phyloP scores from a whole-genome alignment of 768 basidiomycete species.

The Cyclocybe cylindracea region DNA sequence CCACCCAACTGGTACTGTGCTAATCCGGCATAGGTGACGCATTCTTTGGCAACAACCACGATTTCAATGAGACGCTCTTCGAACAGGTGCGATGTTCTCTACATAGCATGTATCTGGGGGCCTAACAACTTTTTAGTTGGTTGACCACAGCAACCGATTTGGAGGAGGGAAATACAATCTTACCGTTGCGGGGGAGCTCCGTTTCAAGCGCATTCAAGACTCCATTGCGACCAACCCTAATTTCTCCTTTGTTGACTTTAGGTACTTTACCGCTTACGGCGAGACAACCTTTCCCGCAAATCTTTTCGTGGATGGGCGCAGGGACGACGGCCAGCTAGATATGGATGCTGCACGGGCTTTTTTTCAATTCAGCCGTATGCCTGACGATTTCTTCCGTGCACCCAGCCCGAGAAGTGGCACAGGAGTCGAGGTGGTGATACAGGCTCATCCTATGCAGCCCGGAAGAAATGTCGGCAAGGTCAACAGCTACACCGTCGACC shows the following conservation, averaged over 20 bases:
- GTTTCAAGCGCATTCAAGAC: constrained; percentile 20
- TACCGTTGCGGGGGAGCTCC: constrained; percentile 19
- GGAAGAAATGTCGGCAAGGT: constrained; percentile 13
- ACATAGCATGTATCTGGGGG: not conserved
- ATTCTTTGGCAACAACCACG: constrained; percentile 20
- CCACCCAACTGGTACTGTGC: too few species aligned
- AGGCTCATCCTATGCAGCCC: constrained; percentile 13
- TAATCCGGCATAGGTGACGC: constrained; percentile 7
- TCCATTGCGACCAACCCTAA: constrained; percentile 23
- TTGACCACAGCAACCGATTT: constrained; percentile 17
- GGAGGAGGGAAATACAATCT: constrained; percentile 24
- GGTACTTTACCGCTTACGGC: constrained; percentile 19
- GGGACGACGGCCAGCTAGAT: constrained; percentile 14
- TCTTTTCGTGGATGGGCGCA: constrained; percentile 25
- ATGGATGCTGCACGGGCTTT: constrained; percentile 16
- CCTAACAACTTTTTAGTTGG: constrained; percentile 6
- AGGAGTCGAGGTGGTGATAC: constrained; percentile 3
- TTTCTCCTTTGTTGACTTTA: constrained; percentile 19
- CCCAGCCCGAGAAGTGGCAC: constrained; percentile 5
- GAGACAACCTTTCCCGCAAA: constrained; percentile 18
- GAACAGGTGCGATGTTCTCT: constrained; percentile 6
- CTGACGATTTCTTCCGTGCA: constrained; percentile 13
- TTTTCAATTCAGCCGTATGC: constrained; percentile 18
- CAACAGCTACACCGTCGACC: constrained; percentile 14
- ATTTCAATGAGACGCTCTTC: constrained; percentile 21